Conservation (phyloP, 1,284 basidiomycete species). For the Mrakiaceae sp. region DNA sequence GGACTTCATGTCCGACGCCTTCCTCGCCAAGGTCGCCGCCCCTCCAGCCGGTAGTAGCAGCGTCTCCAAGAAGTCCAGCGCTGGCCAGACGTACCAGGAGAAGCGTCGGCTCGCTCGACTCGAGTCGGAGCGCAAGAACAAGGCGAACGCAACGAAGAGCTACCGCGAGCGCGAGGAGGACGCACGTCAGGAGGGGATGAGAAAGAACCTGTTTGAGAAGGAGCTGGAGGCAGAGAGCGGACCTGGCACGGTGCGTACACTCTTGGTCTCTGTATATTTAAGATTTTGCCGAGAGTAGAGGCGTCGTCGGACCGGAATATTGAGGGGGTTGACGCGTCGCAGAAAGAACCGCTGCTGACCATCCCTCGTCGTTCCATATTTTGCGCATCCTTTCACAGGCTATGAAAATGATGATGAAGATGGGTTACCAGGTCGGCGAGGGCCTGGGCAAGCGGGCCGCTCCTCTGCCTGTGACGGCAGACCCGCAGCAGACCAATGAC, state of each 20-base stretch:
- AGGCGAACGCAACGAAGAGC: constrained; percentile 40
- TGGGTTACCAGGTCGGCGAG: constrained; percentile 10
- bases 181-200: constrained; percentile 58
- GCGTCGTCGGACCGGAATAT: no score
- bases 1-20: constrained; percentile 75
- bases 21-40: constrained; percentile 42
- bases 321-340: no score
- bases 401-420: constrained; percentile 20
- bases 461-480: not conserved
- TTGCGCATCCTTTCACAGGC: constrained; percentile 25
- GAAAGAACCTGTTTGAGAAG: constrained; percentile 61
- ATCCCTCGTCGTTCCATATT: no score
- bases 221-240: constrained; percentile 51
- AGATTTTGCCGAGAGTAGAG: no score
- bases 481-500: constrained; percentile 18
- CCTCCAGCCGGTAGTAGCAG: constrained; percentile 20
- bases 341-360: no score
- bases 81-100: constrained; percentile 42
- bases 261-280: no score
- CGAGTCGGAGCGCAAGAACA: constrained; percentile 49
- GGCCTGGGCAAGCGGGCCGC: not conserved
- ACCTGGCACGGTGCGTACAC: constrained; percentile 39
- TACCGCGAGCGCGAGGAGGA: constrained; percentile 56
- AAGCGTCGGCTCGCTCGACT: constrained; percentile 52
- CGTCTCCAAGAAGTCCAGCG: constrained; percentile 21